Evolutionary conservation across 2,329 filamentous ascomycete species (phyloP).

Genomic region (Cladosporium sp.): DNA sequence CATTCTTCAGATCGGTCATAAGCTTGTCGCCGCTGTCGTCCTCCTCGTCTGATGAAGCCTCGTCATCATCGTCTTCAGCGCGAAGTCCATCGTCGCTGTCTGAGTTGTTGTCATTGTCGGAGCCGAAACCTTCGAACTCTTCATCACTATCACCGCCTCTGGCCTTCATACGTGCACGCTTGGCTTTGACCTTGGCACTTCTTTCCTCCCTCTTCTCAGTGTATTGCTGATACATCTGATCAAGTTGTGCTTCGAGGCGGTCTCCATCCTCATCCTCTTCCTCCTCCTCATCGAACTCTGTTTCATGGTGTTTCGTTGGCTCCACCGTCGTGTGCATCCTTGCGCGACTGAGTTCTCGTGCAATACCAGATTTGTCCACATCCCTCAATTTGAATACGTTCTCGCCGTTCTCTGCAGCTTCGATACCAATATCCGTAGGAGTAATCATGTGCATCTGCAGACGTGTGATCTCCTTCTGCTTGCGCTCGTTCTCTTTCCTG

Average conservation of each 20-base stretch:
- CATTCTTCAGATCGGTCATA: conserved; percentile 56
- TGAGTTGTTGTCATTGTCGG: conserved; percentile 54
- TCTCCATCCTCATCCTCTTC: conserved; percentile 72
- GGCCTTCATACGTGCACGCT: conserved; percentile 71
- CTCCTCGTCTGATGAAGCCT: conserved; percentile 55
- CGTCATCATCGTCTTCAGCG: conserved; percentile 55
- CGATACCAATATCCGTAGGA: conserved; percentile 92
- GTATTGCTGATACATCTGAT: conserved; percentile 82
- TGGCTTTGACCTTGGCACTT: conserved; percentile 86
- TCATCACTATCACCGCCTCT: conserved; percentile 54
- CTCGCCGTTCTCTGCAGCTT: conserved; percentile 59
- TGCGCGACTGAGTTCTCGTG: conserved; percentile 64
- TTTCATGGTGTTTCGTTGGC: conserved; percentile 37
- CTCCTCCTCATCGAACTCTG: conserved; percentile 48
- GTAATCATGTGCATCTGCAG: conserved; percentile 97
- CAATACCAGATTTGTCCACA: conserved; percentile 69
- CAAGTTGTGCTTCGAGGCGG: conserved; percentile 75
- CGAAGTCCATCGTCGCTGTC: conserved; percentile 51
- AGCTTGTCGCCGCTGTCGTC: conserved; percentile 44
- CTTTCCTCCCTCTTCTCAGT: conserved; percentile 71
- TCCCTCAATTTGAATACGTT: conserved; percentile 82
- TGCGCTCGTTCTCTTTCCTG: conserved; percentile 85
- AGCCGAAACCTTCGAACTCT: conserved; percentile 83
- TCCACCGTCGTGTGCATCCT: conserved; percentile 69
- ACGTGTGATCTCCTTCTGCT: conserved; percentile 88